Evolutionary conservation across 768 basidiomycete genomes (phyloP).

Genomic region (Serendipita sp.): DNA sequence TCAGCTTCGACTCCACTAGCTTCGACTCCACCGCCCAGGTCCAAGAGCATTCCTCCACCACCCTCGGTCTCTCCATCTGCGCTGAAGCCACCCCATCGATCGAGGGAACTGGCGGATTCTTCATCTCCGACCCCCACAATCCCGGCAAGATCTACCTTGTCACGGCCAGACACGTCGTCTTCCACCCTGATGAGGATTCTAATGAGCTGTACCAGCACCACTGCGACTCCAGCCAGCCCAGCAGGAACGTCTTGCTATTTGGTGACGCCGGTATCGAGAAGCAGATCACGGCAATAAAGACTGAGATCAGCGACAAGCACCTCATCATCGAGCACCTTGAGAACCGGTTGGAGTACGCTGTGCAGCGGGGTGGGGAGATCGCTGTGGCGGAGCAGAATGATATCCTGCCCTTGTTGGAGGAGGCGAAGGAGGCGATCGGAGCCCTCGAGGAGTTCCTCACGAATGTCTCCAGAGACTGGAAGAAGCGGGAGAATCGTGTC

Average conservation of each 20-base stretch:
- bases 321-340: conserved; percentile 3
- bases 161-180: conserved; percentile 10
- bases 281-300: conserved; percentile 9
- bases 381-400: conserved; percentile 4
- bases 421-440: conserved; percentile 8
- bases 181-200: conserved; percentile 4
- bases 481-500: neutral
- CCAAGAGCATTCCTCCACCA: conserved; percentile 9
- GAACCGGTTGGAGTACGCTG: neutral
- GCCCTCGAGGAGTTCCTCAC: conserved; percentile 7
- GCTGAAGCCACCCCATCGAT: conserved; percentile 3
- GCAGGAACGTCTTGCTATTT: conserved; percentile 8
- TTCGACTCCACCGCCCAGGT: conserved; percentile 2
- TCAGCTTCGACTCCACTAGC: conserved; percentile 4
- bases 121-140: conserved; percentile 5
- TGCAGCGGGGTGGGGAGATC: neutral
- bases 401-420: conserved; percentile 7
- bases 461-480: neutral
- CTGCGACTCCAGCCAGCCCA: conserved; percentile 6
- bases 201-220: conserved; percentile 8
- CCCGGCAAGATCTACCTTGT: conserved; percentile 10
- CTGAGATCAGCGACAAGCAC: conserved; percentile 6
- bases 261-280: conserved; percentile 7
- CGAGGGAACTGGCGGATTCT: conserved; percentile 10
- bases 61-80: conserved; percentile 9